These are phyloP conservation scores for Paracamarosporium sp. DNA, from an alignment of 2,329 filamentous ascomycete genomes.

Conservation along the genomic window DNA sequence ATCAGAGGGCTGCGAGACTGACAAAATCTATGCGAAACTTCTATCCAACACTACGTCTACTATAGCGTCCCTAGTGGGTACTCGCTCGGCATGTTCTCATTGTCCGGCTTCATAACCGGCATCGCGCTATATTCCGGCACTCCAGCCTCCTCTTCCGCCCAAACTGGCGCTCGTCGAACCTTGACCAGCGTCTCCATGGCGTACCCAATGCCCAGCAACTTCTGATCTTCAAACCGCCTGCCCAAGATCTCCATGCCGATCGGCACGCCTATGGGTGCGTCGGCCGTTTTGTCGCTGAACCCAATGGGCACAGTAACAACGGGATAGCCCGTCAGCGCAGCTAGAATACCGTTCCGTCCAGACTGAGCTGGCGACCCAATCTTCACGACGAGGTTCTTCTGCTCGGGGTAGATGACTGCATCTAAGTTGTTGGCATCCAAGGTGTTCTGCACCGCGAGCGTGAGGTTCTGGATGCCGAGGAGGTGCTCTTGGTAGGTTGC, in stretches of 20 bases:
- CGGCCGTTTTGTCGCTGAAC: constrained; percentile 56
- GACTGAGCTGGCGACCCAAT: constrained; percentile 63
- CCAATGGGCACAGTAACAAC: constrained; percentile 62
- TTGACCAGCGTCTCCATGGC: constrained; percentile 56
- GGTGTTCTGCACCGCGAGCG: constrained; percentile 56
- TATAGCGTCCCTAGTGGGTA: constrained; percentile 58
- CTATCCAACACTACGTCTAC: background rate
- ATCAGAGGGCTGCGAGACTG: no score
- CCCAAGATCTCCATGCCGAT: constrained; percentile 71
- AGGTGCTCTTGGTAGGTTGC: constrained; percentile 57
- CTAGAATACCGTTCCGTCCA: constrained; percentile 66
- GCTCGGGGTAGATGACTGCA: constrained; percentile 69
- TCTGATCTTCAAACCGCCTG: constrained; percentile 61
- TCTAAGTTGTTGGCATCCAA: constrained; percentile 60
- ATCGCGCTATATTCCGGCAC: constrained; percentile 50
- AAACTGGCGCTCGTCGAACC: constrained; percentile 56
- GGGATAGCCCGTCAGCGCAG: constrained; percentile 60
- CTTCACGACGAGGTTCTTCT: constrained; percentile 67
- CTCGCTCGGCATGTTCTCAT: constrained; percentile 47
- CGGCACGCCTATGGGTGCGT: constrained; percentile 65
- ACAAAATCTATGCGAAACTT: background rate
- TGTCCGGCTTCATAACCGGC: constrained; percentile 54
- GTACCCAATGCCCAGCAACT: constrained; percentile 62
- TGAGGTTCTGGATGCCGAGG: constrained; percentile 60
- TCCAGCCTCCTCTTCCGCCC: constrained; percentile 51